Conservation (phyloP, 2,329 filamentous ascomycete genomes). For the Claviceps sorghi region DNA sequence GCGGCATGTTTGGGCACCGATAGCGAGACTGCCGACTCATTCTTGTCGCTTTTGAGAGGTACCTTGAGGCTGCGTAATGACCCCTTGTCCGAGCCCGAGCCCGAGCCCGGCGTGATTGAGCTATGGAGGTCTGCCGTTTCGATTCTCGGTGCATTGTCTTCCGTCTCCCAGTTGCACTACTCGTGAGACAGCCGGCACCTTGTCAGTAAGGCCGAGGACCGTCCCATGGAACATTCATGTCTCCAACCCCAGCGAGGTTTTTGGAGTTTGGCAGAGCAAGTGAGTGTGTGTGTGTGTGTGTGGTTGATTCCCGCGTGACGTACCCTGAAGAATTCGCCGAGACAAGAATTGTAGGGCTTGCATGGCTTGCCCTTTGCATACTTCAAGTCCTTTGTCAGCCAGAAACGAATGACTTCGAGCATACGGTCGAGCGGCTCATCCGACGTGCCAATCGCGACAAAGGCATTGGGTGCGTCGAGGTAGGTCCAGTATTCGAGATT, state of each 20-base stretch:
- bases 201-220: slow-evolving; percentile 1
- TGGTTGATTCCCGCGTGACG: slow-evolving; percentile 13
- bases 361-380: slow-evolving; percentile 97
- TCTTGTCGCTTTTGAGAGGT: slow-evolving; percentile 27
- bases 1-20: slow-evolving; percentile 35
- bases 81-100: slow-evolving; percentile 21
- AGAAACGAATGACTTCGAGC: slow-evolving; percentile 88
- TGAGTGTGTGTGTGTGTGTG: neutral
- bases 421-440: slow-evolving; percentile 86
- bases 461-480: slow-evolving; percentile 84
- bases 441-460: slow-evolving; percentile 69
- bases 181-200: neutral
- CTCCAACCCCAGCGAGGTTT: slow-evolving; percentile 6
- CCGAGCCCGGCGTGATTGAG: slow-evolving; percentile 14
- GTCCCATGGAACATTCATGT: neutral
- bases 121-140: slow-evolving; percentile 28
- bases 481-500: slow-evolving; percentile 99
- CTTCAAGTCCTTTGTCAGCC: slow-evolving; percentile 98
- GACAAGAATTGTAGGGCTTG: slow-evolving; percentile 95
- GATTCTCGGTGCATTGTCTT: slow-evolving; percentile 59
- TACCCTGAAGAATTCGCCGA: slow-evolving; percentile 95
- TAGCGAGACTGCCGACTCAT: slow-evolving; percentile 32
- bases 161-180: slow-evolving; percentile 89
- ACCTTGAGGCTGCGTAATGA: slow-evolving; percentile 35
- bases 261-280: too few relatives aligned